These are phyloP conservation scores for Ceratobasidium sp. DNA, from an alignment of 1,284 basidiomycete species.

Conservation along the genomic window DNA sequence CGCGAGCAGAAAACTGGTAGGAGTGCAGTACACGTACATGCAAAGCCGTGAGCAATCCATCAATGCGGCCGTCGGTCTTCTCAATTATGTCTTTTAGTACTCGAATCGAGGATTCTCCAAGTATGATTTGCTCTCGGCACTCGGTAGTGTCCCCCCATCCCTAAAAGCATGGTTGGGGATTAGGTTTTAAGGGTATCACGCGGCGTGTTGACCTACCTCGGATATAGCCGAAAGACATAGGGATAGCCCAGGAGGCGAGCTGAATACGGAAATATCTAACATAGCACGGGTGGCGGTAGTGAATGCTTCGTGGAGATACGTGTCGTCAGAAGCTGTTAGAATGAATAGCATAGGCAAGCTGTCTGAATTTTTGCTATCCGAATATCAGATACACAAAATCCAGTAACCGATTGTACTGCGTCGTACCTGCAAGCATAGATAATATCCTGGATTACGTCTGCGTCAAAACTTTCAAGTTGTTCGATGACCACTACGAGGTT, in stretches of 20 bases:
- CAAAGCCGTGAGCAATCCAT: conserved; percentile 14
- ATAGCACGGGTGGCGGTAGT: conserved; percentile 22
- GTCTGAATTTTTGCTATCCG: conserved; percentile 20
- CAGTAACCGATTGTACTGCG: background rate
- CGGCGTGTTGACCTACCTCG: background rate
- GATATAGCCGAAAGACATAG: conserved; percentile 5
- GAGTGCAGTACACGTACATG: conserved; percentile 2
- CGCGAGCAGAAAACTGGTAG: background rate
- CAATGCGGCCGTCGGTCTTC: conserved; percentile 22
- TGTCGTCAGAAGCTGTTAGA: conserved; percentile 7
- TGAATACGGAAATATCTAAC: conserved; percentile 15
- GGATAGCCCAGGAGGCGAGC: background rate
- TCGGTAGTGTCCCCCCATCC: background rate
- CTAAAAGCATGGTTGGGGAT: background rate
- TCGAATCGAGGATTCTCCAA: conserved; percentile 22
- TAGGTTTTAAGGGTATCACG: background rate
- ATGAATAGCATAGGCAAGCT: conserved; percentile 22
- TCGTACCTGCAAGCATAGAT: conserved; percentile 30
- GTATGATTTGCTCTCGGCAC: background rate
- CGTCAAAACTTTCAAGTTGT: conserved; percentile 10
- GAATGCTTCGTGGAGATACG: conserved; percentile 19
- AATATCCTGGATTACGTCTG: conserved; percentile 16
- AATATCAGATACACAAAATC: background rate
- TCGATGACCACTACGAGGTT: conserved; percentile 30
- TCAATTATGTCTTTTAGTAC: conserved; percentile 24